Evolutionary conservation across 2,329 filamentous ascomycete species (phyloP).

Genomic region (Sporothrix brunneoviolacea): DNA sequence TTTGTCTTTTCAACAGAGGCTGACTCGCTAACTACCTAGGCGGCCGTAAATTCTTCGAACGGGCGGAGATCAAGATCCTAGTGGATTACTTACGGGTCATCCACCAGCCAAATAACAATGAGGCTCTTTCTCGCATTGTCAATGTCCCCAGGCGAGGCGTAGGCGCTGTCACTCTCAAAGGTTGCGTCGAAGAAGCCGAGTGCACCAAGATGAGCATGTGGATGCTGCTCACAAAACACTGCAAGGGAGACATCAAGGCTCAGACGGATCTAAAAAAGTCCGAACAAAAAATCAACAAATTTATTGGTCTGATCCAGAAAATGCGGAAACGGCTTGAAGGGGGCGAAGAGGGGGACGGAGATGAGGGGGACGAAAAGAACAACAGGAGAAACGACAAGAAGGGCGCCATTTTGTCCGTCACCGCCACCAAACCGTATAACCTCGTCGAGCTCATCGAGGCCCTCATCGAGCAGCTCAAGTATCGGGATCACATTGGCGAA

Average conservation of each 20-base stretch:
- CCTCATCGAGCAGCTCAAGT: slow-evolving; percentile 58
- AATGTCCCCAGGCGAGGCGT: slow-evolving; percentile 78
- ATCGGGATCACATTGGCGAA: slow-evolving; percentile 66
- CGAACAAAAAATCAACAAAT: not conserved
- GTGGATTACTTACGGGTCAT: slow-evolving; percentile 85
- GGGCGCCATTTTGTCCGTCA: not conserved
- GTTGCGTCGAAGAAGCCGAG: slow-evolving; percentile 71
- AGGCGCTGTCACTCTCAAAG: slow-evolving; percentile 70
- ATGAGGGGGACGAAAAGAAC: slow-evolving; percentile 21
- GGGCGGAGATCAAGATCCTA: slow-evolving; percentile 78
- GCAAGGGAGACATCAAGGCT: slow-evolving; percentile 40
- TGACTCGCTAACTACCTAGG: too few relatives aligned
- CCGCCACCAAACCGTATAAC: not conserved
- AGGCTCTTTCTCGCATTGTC: slow-evolving; percentile 75
- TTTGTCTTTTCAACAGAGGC: too few relatives aligned
- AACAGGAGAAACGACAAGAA: not conserved
- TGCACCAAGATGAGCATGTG: slow-evolving; percentile 63
- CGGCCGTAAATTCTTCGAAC: slow-evolving; percentile 85
- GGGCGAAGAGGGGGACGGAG: not conserved
- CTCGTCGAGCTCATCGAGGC: slow-evolving; percentile 45
- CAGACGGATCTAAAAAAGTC: slow-evolving; percentile 39
- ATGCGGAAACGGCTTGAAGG: slow-evolving; percentile 3
- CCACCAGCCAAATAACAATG: slow-evolving; percentile 78
- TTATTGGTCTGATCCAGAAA: slow-evolving; percentile 2
- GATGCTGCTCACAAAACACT: slow-evolving; percentile 58